These are phyloP conservation scores for Saccharata proteae DNA, from an alignment of 2,329 filamentous ascomycete species.

Conservation along the genomic window DNA sequence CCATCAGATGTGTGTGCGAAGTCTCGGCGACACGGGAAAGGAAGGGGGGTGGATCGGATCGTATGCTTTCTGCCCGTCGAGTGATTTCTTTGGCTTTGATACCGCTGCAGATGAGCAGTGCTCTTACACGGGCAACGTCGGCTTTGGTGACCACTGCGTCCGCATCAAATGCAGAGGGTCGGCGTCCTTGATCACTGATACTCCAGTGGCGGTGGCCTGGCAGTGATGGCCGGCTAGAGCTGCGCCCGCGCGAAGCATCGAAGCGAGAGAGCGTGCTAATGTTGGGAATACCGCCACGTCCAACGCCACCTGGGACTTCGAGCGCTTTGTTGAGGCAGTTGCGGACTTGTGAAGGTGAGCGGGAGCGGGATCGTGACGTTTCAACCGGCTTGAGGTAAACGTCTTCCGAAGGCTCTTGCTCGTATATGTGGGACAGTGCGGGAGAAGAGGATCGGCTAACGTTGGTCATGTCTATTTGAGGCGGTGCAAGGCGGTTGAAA, in stretches of 20 bases:
- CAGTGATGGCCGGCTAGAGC: constrained; percentile 23
- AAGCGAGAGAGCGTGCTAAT: constrained; percentile 12
- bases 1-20: constrained; percentile 27
- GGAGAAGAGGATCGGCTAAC: constrained; percentile 9
- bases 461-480: constrained; percentile 33
- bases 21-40: constrained; percentile 29
- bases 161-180: constrained; percentile 15
- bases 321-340: constrained; percentile 20
- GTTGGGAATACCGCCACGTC: constrained; percentile 17
- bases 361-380: constrained; percentile 10
- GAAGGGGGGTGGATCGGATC: constrained; percentile 18
- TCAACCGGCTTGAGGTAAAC: not conserved
- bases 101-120: constrained; percentile 71
- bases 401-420: not conserved
- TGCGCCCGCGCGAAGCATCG: constrained; percentile 6
- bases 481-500: constrained; percentile 35
- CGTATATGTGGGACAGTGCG: constrained; percentile 1
- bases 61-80: constrained; percentile 45
- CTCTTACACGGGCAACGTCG: constrained; percentile 70
- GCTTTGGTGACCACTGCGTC: constrained; percentile 33
- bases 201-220: constrained; percentile 43
- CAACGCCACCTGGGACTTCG: constrained; percentile 19
- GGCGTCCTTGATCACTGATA: constrained; percentile 38
- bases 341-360: constrained; percentile 15
- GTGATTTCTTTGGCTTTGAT: constrained; percentile 78